Base-by-base conservation (phyloP, 2,329 filamentous ascomycete species). In the Coleophoma cylindrospora region DNA sequence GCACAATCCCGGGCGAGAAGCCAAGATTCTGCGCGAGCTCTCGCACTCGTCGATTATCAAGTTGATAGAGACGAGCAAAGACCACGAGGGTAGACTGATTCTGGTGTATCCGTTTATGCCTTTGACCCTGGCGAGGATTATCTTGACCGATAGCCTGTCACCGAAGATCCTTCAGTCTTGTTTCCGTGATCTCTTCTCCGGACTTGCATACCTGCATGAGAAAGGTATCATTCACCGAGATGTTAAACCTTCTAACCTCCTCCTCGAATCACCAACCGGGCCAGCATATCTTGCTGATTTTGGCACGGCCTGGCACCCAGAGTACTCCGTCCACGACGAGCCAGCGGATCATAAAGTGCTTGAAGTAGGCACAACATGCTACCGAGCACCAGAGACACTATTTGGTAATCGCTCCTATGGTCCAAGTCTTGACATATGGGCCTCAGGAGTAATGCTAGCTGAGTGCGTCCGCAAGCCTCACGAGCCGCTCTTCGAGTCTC, bases 321-420 rank as follows among this genome's bases (percentile, higher is more conserved):
- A 11, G 61, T 79, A 51, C 75, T 81, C 5, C 6, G 34, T 48
- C 3, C 40, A 71, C 3, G 77, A 80, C 13, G 94, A 99, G 64
- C 74, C 81, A 1, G 63, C 73, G 9, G 66, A 81, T 48, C 62
- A 75, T 49, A 97, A 97, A 68, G 87, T 96, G 47, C 85, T 94
- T 8, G 95, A 99, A 65, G 88, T 99, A 22, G 94, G 94, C 34
- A 97, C 92, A 1, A 92, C 91, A 0, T 82, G 87, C 45, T 99
- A 99, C 69, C 83, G 95, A 17, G 81, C 92, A 0, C 94, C 94
- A 0, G 95, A 99, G 64, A 80, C 91, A 1, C 75, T 99, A 7
- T 97, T 99, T 64, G 94, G 91, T 0, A 78, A 91, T 66, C 82
- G 77, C 45, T 71, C 74, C 0, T 99, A 99, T 63, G 80, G 77